Evolutionary conservation across 768 basidiomycete genomes (phyloP).

Genomic region (Sporobolomyces phaffii): DNA sequence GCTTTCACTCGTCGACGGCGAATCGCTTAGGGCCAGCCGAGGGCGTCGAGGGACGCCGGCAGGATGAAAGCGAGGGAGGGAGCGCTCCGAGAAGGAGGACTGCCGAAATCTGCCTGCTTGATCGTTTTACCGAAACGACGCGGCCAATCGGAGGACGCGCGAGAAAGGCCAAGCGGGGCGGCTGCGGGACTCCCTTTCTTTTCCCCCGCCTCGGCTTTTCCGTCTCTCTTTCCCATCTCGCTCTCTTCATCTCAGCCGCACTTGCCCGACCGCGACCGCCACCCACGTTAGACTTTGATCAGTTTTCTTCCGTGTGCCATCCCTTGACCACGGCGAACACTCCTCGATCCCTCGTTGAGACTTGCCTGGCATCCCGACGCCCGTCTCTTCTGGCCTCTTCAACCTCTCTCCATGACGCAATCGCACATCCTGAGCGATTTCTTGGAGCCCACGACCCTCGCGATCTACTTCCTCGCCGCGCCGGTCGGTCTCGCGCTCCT

Average conservation of each 20-base stretch:
- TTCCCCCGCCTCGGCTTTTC: too few species aligned
- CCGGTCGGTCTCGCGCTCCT: slow-evolving; percentile 33
- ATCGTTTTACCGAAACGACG: too few species aligned
- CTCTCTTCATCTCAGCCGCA: neutral
- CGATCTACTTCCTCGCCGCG: slow-evolving; percentile 28
- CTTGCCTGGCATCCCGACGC: neutral
- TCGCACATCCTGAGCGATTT: slow-evolving; percentile 38
- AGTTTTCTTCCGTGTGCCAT: neutral
- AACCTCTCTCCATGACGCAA: neutral
- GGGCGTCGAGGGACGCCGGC: too few species aligned
- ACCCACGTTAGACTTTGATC: too few species aligned
- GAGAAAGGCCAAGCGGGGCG: too few species aligned
- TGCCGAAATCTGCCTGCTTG: too few species aligned
- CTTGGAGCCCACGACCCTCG: slow-evolving; percentile 41
- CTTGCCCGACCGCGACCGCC: neutral
- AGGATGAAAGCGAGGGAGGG: too few species aligned
- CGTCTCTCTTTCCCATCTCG: neutral
- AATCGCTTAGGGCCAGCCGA: too few species aligned
- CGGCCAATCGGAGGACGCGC: too few species aligned
- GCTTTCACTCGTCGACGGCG: too few species aligned
- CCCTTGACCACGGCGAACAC: neutral
- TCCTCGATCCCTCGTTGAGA: neutral
- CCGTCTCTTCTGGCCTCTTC: neutral
- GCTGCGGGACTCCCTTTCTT: too few species aligned
- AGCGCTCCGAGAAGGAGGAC: too few species aligned